These are phyloP conservation scores for Orbilia brochopaga DNA, from an alignment of 2,329 filamentous ascomycete species.

Conservation along the genomic window DNA sequence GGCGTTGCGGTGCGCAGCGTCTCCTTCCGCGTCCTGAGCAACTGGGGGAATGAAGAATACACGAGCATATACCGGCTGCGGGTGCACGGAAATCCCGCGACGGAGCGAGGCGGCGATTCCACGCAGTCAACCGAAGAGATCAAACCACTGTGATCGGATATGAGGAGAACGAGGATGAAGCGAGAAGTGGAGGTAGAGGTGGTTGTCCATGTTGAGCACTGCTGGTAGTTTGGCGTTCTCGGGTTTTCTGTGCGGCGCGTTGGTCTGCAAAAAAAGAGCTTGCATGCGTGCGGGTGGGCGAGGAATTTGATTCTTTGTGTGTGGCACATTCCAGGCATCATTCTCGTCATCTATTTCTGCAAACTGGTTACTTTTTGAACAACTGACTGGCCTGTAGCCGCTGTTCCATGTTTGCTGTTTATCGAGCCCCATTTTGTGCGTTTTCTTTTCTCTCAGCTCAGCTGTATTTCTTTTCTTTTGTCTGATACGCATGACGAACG, in stretches of 20 bases:
- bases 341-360: neutral
- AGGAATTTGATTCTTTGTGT: constrained; percentile 3
- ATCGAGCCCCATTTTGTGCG: neutral
- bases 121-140: neutral
- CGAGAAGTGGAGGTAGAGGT: neutral
- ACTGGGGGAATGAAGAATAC: constrained; percentile 66
- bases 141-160: neutral
- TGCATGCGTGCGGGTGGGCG: neutral
- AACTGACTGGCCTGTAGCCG: no score
- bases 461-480: neutral
- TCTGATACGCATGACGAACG: neutral
- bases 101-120: neutral
- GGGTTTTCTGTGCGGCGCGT: neutral
- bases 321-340: neutral
- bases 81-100: constrained; percentile 61
- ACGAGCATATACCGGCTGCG: constrained; percentile 72
- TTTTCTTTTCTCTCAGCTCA: neutral
- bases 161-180: neutral
- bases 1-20: constrained; percentile 63
- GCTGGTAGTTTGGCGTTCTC: neutral
- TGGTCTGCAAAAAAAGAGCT: neutral
- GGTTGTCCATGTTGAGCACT: neutral
- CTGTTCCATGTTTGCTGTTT: neutral
- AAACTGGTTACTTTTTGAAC: no score
- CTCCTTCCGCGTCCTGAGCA: constrained; percentile 65